phyloP scores from a whole-genome alignment of 495 filamentous ascomycete species.

The Penicillium pancosmium region DNA sequence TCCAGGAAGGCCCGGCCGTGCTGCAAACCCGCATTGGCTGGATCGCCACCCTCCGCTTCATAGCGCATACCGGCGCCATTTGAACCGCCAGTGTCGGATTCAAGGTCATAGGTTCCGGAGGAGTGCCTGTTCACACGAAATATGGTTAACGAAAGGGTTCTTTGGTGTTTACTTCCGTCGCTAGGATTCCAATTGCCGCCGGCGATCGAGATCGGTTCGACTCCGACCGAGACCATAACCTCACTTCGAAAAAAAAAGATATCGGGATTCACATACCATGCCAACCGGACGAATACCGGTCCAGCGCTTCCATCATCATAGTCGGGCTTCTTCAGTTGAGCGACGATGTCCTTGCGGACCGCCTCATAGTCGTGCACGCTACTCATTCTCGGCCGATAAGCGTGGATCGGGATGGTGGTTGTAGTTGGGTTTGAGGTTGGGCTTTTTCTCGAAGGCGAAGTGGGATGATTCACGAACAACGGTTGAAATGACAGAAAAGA shows the following conservation, averaged over 20 bases:
- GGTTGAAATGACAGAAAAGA: not conserved
- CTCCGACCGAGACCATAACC: constrained; percentile 11
- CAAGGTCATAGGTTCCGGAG: constrained; percentile 60
- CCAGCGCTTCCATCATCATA: constrained; percentile 67
- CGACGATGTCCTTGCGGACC: constrained; percentile 56
- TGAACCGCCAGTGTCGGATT: constrained; percentile 61
- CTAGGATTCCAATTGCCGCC: constrained; percentile 1
- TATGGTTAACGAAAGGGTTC: constrained; percentile 13
- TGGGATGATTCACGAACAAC: not conserved
- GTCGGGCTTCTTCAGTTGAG: constrained; percentile 57
- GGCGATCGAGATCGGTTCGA: constrained; percentile 11
- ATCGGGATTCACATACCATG: constrained; percentile 51
- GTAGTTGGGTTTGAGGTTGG: not conserved
- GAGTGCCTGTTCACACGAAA: constrained; percentile 50
- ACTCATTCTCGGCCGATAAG: constrained; percentile 46
- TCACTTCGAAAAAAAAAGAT: constrained; percentile 5
- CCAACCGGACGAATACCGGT: constrained; percentile 62
- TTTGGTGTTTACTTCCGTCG: not conserved
- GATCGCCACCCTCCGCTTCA: constrained; percentile 64
- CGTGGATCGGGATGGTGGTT: constrained; percentile 22
- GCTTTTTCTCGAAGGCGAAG: constrained; percentile 1
- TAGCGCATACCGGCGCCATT: constrained; percentile 69
- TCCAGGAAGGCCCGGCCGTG: constrained; percentile 65
- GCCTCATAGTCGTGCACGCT: constrained; percentile 50
- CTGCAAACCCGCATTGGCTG: constrained; percentile 64